Evolutionary conservation across 345 rosid species (phyloP), one percentile per base, ranked within the genome.

Genomic region (Cochlearia excelsa): DNA sequence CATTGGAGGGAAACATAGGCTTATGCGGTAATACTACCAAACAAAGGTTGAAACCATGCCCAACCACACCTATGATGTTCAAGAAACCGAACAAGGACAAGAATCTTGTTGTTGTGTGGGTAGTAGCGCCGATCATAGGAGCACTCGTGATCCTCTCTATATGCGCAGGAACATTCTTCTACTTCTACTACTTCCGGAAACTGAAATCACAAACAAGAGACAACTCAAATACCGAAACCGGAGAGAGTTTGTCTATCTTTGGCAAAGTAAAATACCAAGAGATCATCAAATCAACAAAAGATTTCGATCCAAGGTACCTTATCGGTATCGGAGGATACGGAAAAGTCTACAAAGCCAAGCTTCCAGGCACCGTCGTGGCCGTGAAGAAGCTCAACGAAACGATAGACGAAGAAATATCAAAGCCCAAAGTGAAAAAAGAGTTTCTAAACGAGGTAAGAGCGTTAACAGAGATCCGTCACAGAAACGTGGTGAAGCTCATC

Each of bases 1-100:
- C 48, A 45, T 45, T 45, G 48, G 48, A 45, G 23, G 48, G 48
- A 16, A 45, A 45, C 29, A 45, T 16, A 45, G 23, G 48, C 9
- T 45, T 45, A 16, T 45, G 48, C 6, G 28, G 48, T 45, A 23
- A 45, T 45, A 45, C 16, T 26, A 45, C 29, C 16, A 45, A 45
- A 45, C 28, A 45, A 23, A 9, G 48, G 27, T 9, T 45, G 9
- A 23, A 45, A 9, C 48, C 28, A 45, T 45, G 48, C 23, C 23
- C 48, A 11, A 16, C 8, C 7, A 5, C 47, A 11, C 23, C 11
- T 9, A 11, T 16, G 5, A 11, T 26, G 47, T 11, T 11, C 28
- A 45, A 45, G 29, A 45, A 4, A 45, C 23, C 28, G 2, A 16
- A 16, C 23, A 16, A 16, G 23, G 23, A 5, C 48, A 27, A 45